A percentile compares a stretch with the other conserved stretches of the same genome.
Conservation (phyloP, 345 rosid species). For the Bruguiera parviflora region DNA sequence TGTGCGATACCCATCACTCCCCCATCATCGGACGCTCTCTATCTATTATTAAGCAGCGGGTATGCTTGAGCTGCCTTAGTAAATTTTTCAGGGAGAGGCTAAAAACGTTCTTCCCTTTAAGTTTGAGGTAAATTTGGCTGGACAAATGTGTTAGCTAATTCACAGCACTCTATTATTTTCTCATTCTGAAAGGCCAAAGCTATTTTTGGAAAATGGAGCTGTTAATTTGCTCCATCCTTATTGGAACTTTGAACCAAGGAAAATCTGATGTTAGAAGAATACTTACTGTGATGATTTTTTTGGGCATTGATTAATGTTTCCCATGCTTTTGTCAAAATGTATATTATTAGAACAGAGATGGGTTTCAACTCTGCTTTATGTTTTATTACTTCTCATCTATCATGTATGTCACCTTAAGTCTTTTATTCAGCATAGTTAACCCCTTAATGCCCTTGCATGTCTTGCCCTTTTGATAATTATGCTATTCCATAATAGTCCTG, state of each 20-base stretch:
- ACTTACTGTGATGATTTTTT: not conserved
- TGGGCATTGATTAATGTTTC: not conserved
- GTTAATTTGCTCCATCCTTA: not conserved
- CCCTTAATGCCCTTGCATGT: too few relatives aligned
- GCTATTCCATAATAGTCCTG: too few relatives aligned
- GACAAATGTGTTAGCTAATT: not conserved
- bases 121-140: not conserved
- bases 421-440: too few relatives aligned
- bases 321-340: not conserved
- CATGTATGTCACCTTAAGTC: too few relatives aligned
- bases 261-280: not conserved
- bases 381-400: too few relatives aligned
- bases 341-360: not conserved
- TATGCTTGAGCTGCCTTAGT: conserved; percentile 1
- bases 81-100: not conserved
- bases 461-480: too few relatives aligned
- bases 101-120: not conserved
- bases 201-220: not conserved
- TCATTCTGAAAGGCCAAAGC: not conserved
- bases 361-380: too few relatives aligned
- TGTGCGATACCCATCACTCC: conserved; percentile 48
- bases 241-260: too few relatives aligned
- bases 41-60: conserved; percentile 48
- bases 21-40: conserved; percentile 63
- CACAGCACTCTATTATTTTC: not conserved